phyloP scores from a whole-genome alignment of 164 flowering plant genomes.

The Tetracentron sinense region DNA sequence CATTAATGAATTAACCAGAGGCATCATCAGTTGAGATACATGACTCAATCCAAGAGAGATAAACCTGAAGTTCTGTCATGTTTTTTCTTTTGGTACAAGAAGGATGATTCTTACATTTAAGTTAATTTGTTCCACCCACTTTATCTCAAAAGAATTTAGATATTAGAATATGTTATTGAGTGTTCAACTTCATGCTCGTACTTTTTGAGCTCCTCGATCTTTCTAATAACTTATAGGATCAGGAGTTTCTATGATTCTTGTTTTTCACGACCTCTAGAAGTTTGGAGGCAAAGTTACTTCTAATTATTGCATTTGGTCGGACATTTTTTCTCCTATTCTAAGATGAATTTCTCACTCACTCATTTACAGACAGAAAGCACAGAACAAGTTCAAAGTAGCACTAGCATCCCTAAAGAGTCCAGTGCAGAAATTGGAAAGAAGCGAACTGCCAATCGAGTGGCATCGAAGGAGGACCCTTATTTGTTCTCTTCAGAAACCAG shows the following conservation, averaged over 20 bases:
- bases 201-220: not conserved
- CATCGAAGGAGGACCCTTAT: conserved; percentile 15
- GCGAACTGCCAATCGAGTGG: conserved; percentile 14
- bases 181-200: not conserved
- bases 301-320: not conserved
- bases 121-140: too few relatives aligned
- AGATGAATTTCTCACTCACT: not conserved
- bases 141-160: not conserved
- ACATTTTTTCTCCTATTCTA: not conserved
- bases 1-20: not conserved
- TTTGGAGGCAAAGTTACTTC: not conserved
- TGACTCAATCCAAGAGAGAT: not conserved
- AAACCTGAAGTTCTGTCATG: not conserved
- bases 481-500: conserved; percentile 11
- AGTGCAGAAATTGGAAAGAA: conserved; percentile 15
- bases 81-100: not conserved
- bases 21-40: not conserved
- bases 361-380: conserved; percentile 26
- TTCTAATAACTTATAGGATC: not conserved
- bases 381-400: conserved; percentile 15
- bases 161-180: not conserved
- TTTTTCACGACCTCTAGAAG: not conserved
- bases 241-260: not conserved
- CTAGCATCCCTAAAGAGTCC: conserved; percentile 15
- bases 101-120: too few relatives aligned